A percentile compares a stretch with the other conserved stretches of the same genome.
These are phyloP conservation scores for Ailanthus altissimus DNA, from an alignment of 345 rosid genomes.

Conservation along the genomic window DNA sequence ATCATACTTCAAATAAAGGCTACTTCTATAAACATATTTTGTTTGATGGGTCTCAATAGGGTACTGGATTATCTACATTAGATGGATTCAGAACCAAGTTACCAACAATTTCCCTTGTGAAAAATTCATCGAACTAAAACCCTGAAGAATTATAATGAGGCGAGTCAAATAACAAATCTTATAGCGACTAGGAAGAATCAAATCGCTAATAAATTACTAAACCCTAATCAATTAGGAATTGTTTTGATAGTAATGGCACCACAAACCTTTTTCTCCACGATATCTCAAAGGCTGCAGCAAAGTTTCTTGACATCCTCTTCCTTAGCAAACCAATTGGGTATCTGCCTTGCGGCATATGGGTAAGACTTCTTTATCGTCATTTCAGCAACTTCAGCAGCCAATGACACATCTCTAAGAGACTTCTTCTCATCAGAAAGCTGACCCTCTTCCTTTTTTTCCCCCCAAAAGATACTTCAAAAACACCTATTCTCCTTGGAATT, in stretches of 20 bases:
- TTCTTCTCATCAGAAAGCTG: constrained; percentile 15
- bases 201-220: not conserved
- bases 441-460: constrained; percentile 26
- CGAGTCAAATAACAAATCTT: not conserved
- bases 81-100: too few relatives aligned
- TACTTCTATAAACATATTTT: too few relatives aligned
- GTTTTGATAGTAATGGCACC: not conserved
- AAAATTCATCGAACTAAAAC: too few relatives aligned
- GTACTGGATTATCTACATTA: too few relatives aligned
- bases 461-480: constrained; percentile 24
- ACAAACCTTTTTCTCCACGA: not conserved
- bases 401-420: constrained; percentile 29
- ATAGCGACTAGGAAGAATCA: not conserved
- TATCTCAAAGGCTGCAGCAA: not conserved
- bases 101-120: too few relatives aligned
- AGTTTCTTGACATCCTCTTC: constrained; percentile 27
- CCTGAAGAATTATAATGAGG: too few relatives aligned
- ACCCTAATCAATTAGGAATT: not conserved
- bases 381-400: constrained; percentile 31
- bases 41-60: too few relatives aligned
- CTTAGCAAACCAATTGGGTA: constrained; percentile 40
- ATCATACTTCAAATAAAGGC: too few relatives aligned
- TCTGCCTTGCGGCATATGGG: constrained; percentile 27
- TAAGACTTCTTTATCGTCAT: constrained; percentile 37
- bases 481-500: constrained; percentile 40